A percentile compares a stretch with the other conserved stretches of the same genome.
phyloP scores from a whole-genome alignment of 139 green algal species.

The Volvox reticuliferus region DNA sequence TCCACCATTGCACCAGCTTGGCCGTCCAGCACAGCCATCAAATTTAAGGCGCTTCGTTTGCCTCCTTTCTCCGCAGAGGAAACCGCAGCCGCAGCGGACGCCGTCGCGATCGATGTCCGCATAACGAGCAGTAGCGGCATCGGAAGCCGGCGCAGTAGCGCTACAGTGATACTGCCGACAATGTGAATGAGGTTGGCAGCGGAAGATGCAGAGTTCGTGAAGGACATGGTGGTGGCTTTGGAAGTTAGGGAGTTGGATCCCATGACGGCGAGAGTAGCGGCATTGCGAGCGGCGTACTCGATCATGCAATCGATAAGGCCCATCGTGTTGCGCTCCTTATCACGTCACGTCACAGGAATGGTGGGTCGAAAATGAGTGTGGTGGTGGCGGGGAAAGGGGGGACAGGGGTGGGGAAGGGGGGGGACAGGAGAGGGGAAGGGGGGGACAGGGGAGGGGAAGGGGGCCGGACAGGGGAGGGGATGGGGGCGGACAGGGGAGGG shows the following conservation, averaged over 20 bases:
- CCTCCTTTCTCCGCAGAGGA: not conserved
- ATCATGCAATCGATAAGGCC: slow-evolving; percentile 43
- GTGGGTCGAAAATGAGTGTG: no score
- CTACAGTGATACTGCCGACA: slow-evolving; percentile 22
- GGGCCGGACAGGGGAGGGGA: no score
- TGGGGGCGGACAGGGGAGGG: no score
- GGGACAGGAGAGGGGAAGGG: no score
- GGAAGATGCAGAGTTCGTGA: not conserved
- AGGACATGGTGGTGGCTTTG: not conserved
- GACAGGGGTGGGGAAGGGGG: no score
- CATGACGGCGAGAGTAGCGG: slow-evolving; percentile 14
- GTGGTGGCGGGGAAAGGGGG: no score
- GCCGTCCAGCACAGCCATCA: slow-evolving; percentile 23
- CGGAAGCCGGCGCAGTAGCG: slow-evolving; percentile 22
- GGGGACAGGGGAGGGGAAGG: no score
- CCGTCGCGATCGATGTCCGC: not conserved
- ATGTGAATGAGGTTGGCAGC: not conserved
- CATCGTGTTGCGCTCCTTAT: not conserved
- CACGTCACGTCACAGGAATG: no score
- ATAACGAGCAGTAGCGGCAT: slow-evolving; percentile 22
- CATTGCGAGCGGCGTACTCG: not conserved
- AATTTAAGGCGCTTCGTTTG: not conserved
- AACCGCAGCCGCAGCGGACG: not conserved
- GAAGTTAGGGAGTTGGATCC: slow-evolving; percentile 27
- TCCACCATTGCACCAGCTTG: slow-evolving; percentile 13